Evolutionary conservation across 805 yeast species (phyloP).

Genomic region (Wickerhamiella sergipiensis): DNA sequence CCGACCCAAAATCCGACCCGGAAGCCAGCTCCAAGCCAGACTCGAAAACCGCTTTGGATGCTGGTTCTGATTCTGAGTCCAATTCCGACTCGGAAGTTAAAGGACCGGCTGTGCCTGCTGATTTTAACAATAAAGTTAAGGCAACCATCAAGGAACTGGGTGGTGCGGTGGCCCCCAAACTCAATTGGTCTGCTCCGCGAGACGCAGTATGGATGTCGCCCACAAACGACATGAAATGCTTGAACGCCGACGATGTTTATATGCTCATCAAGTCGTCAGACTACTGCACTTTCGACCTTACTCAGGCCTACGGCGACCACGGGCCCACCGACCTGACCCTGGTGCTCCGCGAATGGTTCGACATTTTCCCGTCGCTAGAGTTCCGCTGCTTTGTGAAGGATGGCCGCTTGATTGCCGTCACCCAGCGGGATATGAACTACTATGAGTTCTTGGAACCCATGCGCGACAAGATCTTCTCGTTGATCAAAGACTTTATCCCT

Average conservation of each 20-base stretch:
- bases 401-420: constrained; percentile 49
- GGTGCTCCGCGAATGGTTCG: constrained; percentile 70
- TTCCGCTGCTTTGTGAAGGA: constrained; percentile 73
- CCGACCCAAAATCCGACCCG: no score
- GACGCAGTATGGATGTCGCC: constrained; percentile 89
- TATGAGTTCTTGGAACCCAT: constrained; percentile 54
- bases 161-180: constrained; percentile 67
- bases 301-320: constrained; percentile 47
- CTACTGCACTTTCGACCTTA: constrained; percentile 74
- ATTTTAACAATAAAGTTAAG: constrained; percentile 43
- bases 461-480: constrained; percentile 29
- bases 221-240: constrained; percentile 62
- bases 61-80: no score
- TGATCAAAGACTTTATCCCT: constrained; percentile 40
- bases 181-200: constrained; percentile 95
- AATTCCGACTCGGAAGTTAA: no score
- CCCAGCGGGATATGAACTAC: constrained; percentile 78
- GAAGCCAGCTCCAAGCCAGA: constrained; percentile 18
- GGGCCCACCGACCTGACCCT: constrained; percentile 24
- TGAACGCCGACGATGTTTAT: constrained; percentile 59
- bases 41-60: no score
- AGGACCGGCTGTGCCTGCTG: constrained; percentile 33
- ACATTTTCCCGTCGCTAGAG: constrained; percentile 78
- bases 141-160: constrained; percentile 31
- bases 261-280: constrained; percentile 74